A percentile compares a stretch with the other conserved stretches of the same genome.
Evolutionary conservation across 345 rosid genomes (phyloP).

Genomic region (Tarenaya hassleriana): DNA sequence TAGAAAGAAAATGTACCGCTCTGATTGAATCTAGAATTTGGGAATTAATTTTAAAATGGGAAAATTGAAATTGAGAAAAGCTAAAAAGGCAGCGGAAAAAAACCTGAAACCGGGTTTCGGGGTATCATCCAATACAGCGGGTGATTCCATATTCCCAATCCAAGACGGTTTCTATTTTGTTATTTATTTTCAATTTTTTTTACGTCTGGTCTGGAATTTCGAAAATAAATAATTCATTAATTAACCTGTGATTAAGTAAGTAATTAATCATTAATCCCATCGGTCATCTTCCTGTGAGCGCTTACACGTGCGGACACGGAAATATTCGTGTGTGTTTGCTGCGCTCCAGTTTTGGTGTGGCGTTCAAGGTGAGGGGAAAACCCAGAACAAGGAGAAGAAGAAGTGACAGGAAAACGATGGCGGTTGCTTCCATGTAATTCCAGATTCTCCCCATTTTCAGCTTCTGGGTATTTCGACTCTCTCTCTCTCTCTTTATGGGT

Average conservation of each 20-base stretch:
- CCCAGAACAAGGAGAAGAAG: conserved; percentile 5
- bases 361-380: conserved; percentile 15
- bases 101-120: conserved; percentile 26
- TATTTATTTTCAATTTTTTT: neutral
- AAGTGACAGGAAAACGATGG: neutral
- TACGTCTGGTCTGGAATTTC: neutral
- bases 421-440: conserved; percentile 16
- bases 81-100: too few relatives aligned
- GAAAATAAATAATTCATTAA: conserved; percentile 17
- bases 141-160: conserved; percentile 23
- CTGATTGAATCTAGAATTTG: too few relatives aligned
- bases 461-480: conserved; percentile 35
- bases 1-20: too few relatives aligned
- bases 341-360: conserved; percentile 16
- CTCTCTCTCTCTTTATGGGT: conserved; percentile 16
- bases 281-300: conserved; percentile 28
- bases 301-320: conserved; percentile 21
- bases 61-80: neutral
- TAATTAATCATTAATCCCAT: neutral
- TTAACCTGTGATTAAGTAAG: neutral
- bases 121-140: conserved; percentile 26
- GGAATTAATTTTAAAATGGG: too few relatives aligned
- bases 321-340: conserved; percentile 4
- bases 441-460: conserved; percentile 12
- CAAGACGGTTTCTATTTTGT: neutral